Evolutionary conservation across 23 red algal genomes (phyloP).

Genomic region (Rhodosorus marinus): DNA sequence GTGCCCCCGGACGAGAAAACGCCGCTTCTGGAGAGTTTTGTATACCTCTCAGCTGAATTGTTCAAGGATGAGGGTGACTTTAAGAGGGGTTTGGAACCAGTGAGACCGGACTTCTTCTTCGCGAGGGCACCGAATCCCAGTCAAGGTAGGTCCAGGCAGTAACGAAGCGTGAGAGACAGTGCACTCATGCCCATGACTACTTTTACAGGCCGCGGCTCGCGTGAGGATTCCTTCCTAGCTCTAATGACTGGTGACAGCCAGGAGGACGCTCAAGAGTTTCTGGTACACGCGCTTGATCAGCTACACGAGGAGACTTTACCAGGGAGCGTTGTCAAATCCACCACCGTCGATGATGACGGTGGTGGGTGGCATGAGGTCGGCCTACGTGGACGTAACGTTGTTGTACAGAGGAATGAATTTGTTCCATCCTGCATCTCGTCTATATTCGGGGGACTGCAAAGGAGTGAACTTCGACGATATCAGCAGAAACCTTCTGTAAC

Average conservation of each 20-base stretch:
- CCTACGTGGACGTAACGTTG: conserved; percentile 33
- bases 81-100: no score
- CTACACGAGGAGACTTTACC: conserved; percentile 62
- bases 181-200: no score
- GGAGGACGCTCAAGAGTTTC: conserved; percentile 87
- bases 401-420: conserved; percentile 25
- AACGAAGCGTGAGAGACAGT: no score
- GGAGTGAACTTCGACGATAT: conserved; percentile 47
- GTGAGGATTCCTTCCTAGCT: no score
- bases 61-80: conserved; percentile 1
- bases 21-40: conserved; percentile 19
- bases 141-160: no score
- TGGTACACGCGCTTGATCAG: conserved; percentile 52
- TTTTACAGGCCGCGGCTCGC: no score
- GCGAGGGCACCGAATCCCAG: no score
- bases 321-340: no score
- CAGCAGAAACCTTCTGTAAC: conserved; percentile 54
- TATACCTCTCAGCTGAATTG: conserved; percentile 31
- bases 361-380: conserved; percentile 59
- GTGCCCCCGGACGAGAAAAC: conserved; percentile 2
- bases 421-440: no score
- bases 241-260: conserved; percentile 26
- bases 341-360: conserved; percentile 1
- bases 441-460: conserved; percentile 62
- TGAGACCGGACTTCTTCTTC: no score